Percentiles rank a stretch among this genome's conserved stretches.
These are phyloP conservation scores for Tolypocladium pustulatum DNA, from an alignment of 2,329 filamentous ascomycete species.

Conservation along the genomic window DNA sequence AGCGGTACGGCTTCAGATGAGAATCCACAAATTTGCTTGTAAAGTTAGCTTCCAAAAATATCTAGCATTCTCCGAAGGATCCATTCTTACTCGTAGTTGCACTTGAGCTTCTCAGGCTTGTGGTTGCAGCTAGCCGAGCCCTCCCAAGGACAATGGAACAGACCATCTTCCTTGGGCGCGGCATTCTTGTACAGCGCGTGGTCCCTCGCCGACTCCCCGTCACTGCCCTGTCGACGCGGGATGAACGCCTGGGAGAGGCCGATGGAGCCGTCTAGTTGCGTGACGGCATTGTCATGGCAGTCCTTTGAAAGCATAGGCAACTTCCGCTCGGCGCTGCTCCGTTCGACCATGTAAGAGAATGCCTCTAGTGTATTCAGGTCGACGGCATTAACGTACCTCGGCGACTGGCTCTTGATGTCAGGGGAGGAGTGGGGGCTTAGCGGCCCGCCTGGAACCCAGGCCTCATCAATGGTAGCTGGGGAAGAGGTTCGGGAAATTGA, in stretches of 20 bases:
- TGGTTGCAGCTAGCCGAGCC: constrained; percentile 66
- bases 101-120: constrained; percentile 92
- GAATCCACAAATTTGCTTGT: constrained; percentile 92
- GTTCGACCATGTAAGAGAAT: constrained; percentile 11
- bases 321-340: constrained; percentile 20
- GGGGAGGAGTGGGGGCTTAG: constrained; percentile 35
- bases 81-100: constrained; percentile 88
- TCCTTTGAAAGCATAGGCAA: constrained; percentile 18
- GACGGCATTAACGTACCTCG: constrained; percentile 35
- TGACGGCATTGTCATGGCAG: constrained; percentile 10
- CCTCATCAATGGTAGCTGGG: constrained; percentile 37
- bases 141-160: constrained; percentile 89
- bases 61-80: constrained; percentile 5
- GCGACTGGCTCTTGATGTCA: constrained; percentile 37
- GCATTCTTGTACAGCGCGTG: constrained; percentile 64
- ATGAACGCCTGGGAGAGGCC: constrained; percentile 26
- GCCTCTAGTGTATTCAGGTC: neutral
- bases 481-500: constrained; percentile 41
- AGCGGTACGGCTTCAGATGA: constrained; percentile 91
- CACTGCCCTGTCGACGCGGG: constrained; percentile 36
- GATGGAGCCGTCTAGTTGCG: constrained; percentile 19
- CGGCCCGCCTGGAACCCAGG: constrained; percentile 25
- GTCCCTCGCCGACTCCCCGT: constrained; percentile 49
- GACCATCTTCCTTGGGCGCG: constrained; percentile 56
- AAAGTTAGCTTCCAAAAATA: constrained; percentile 10